phyloP scores from a whole-genome alignment of 495 filamentous ascomycete species.

The Penicillium antarcticum region DNA sequence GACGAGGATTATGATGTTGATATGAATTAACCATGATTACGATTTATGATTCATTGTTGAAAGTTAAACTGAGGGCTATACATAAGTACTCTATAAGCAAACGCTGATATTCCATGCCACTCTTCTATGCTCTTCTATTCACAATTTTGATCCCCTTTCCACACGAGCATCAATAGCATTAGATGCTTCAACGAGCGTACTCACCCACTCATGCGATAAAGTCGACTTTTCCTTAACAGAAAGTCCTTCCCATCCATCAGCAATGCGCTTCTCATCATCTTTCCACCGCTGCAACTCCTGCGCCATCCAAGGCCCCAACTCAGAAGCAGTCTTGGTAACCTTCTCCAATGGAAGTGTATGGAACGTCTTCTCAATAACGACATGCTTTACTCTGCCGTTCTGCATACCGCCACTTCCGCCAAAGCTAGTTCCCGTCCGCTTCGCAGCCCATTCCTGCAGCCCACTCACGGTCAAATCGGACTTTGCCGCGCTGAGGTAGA shows the following conservation, averaged over 20 bases:
- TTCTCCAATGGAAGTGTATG: slow-evolving; percentile 17
- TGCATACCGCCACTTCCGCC: slow-evolving; percentile 32
- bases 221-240: slow-evolving; percentile 43
- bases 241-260: slow-evolving; percentile 40
- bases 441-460: slow-evolving; percentile 12
- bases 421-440: slow-evolving; percentile 23
- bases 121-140: too few relatives aligned
- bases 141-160: too few relatives aligned
- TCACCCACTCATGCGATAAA: slow-evolving; percentile 40
- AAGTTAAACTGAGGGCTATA: too few relatives aligned
- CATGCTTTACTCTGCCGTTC: slow-evolving; percentile 19
- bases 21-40: slow-evolving; percentile 7
- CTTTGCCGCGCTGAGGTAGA: slow-evolving; percentile 66
- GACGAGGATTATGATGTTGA: slow-evolving; percentile 25
- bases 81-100: too few relatives aligned
- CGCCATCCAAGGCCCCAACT: slow-evolving; percentile 33
- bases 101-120: too few relatives aligned
- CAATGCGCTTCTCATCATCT: slow-evolving; percentile 43
- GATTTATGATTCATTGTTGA: too few relatives aligned
- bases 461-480: slow-evolving; percentile 47
- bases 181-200: too few relatives aligned
- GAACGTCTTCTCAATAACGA: slow-evolving; percentile 5
- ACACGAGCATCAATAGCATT: too few relatives aligned
- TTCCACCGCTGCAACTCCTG: slow-evolving; percentile 38
- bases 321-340: slow-evolving; percentile 1